Percentiles rank a stretch among this genome's conserved stretches.
Conservation (phyloP, 1,284 basidiomycete genomes). For the Cryptococcus jaspeensis region DNA sequence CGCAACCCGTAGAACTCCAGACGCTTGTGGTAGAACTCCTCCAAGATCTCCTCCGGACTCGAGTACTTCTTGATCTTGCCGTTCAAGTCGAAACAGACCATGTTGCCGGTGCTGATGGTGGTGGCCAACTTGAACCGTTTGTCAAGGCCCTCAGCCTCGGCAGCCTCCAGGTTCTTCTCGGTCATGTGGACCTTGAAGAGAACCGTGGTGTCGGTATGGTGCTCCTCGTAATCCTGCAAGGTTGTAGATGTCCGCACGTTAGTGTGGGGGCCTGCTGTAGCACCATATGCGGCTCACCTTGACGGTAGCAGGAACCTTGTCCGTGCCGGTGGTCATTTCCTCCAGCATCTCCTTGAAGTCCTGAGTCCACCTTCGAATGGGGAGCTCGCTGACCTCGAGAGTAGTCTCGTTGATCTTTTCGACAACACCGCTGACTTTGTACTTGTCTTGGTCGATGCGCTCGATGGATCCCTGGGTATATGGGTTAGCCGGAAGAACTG, state of each 20-base stretch:
- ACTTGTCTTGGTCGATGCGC: slow-evolving; percentile 77
- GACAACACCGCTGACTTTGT: slow-evolving; percentile 74
- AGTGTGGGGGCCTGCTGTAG: background rate
- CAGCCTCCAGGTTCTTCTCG: slow-evolving; percentile 77
- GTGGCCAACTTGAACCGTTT: slow-evolving; percentile 89
- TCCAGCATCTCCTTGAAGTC: slow-evolving; percentile 90
- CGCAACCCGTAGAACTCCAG: slow-evolving; percentile 90
- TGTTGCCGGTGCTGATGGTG: slow-evolving; percentile 87
- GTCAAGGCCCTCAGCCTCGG: slow-evolving; percentile 80
- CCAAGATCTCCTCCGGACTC: slow-evolving; percentile 85
- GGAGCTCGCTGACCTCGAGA: slow-evolving; percentile 92
- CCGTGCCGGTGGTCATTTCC: slow-evolving; percentile 56
- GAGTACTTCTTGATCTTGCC: slow-evolving; percentile 95
- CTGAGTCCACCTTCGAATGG: slow-evolving; percentile 93
- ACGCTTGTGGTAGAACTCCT: slow-evolving; percentile 89
- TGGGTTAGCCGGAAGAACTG: background rate
- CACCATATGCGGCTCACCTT: slow-evolving; percentile 50
- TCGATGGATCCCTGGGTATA: slow-evolving; percentile 72
- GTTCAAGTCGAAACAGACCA: slow-evolving; percentile 97
- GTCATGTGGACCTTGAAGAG: slow-evolving; percentile 85
- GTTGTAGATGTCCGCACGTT: slow-evolving; percentile 2
- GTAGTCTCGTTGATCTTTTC: slow-evolving; percentile 81
- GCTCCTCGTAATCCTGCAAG: slow-evolving; percentile 88
- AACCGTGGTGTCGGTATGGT: slow-evolving; percentile 89
- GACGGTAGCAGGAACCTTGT: slow-evolving; percentile 63